A percentile compares a stretch with the other conserved stretches of the same genome.
Evolutionary conservation across 1,139 yeast genomes (phyloP).

Genomic region (Taphrina confusa): DNA sequence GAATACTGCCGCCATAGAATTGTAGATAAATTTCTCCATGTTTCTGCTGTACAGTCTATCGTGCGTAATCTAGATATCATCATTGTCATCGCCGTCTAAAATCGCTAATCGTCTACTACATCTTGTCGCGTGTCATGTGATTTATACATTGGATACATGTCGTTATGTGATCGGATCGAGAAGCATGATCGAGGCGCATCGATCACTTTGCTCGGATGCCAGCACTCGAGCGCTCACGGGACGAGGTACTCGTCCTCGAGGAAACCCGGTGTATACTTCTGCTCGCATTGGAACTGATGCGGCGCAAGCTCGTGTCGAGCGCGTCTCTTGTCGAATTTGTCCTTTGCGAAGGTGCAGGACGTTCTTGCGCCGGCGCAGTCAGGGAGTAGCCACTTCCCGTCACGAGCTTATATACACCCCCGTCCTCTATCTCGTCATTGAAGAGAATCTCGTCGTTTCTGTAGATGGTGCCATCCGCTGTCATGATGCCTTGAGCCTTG

Average conservation of each 20-base stretch:
- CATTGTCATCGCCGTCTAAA: too few species aligned
- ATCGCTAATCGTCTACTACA: too few species aligned
- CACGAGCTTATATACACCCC: slow-evolving; percentile 8
- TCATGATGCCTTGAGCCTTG: slow-evolving; percentile 32
- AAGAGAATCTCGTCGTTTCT: slow-evolving; percentile 20
- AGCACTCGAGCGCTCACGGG: slow-evolving; percentile 6
- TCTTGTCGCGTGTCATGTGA: too few species aligned
- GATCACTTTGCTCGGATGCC: slow-evolving; percentile 3
- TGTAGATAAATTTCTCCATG: too few species aligned
- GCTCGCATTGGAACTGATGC: slow-evolving; percentile 18
- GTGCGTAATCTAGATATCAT: too few species aligned
- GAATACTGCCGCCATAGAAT: too few species aligned
- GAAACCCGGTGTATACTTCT: slow-evolving; percentile 23
- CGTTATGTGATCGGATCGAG: too few species aligned
- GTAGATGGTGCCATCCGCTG: slow-evolving; percentile 25
- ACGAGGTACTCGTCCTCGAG: slow-evolving; percentile 10
- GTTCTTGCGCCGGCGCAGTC: slow-evolving; percentile 6
- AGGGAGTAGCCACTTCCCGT: slow-evolving; percentile 13
- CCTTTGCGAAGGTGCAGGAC: neutral
- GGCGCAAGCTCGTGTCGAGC: slow-evolving; percentile 11
- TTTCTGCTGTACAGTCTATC: too few species aligned
- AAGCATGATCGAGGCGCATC: too few species aligned
- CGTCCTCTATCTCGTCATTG: slow-evolving; percentile 6
- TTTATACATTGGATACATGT: too few species aligned
- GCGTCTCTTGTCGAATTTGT: slow-evolving; percentile 5